Evolutionary conservation across 345 rosid species (phyloP), one percentile per base, ranked within the genome.

Genomic region (Clausena lansium): DNA sequence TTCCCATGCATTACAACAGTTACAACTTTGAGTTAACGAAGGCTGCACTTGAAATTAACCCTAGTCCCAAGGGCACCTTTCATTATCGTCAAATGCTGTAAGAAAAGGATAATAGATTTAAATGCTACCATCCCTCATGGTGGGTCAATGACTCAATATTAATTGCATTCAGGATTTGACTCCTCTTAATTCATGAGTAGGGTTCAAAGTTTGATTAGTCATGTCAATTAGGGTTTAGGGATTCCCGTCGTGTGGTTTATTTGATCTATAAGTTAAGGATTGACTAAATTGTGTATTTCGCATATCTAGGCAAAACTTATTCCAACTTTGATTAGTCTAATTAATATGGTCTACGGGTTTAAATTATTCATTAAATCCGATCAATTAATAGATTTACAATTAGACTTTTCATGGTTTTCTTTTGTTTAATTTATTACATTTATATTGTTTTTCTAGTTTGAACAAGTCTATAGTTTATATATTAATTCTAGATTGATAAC

Each of bases 1-100:
- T 52, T 66, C 71, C 81, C 41, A 62, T 59, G 20, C 59, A 75
- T 61, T 75, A 59, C 76, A 38, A 62, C 66, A 47, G 70, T 61
- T 75, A 59, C 76, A 38, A 62, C 66, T 61, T 61, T 71, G 78
- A 75, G 28, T 74, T 20, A n/a, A 6, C 50, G 7, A 70, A 60
- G 35, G 13, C 36, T 52, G 57, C 57, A 41, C 38, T 50, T 59
- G 54, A 67, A 61, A 30, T 57, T 71, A 64, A 57, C 28, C 60
- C 66, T 33, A n/a, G 6, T 33, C 27, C 19, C n/a, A 59, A 45
- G 1, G 9, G 24, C 41, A 32, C 4, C 14, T 15, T 28, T 70
- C 75, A 11, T 22, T 33, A 19, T 35, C 47, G 19, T 11, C 36
- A 67, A 52, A 30, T 22, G 58, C 59, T 30, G 77, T 45, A 61